Base-by-base conservation (phyloP, 441 rosid species). In the Pelargonium fulgidum region DNA sequence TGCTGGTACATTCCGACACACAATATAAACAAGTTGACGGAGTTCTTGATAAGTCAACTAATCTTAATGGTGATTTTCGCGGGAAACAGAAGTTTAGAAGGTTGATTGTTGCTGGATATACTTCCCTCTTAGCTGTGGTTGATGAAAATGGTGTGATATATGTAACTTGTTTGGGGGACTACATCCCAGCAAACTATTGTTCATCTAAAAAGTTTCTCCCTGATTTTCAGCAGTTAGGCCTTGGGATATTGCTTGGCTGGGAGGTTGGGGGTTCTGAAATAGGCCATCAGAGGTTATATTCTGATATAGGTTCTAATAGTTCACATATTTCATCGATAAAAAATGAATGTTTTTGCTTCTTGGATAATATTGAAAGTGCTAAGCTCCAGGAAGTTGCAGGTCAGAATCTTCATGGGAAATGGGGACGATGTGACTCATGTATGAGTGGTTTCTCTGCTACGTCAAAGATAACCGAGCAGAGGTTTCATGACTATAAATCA, bases 51-150 rank as follows among this genome's bases (percentile, higher is more conserved):
- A 71, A 70, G 78, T 62, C 85, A 64, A 62, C 71, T 69, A 68
- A 70, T 77, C 70, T 61, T 45, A 39, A 41, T 76, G 78, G 66
- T 68, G 65, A 65, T 72, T 72, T 67, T 65, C 65, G 52, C 70
- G 66, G 75, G 70, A 80, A 77, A 83, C 84, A 85, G 79, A 85
- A 71, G 75, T 94, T 94, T 85, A 89, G 79, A 79, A 90, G 81
- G 85, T 79, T 94, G 73, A 78, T 92, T 67, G 76, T 75, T 79
- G 87, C 93, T 66, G 87, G 91, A 70, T 76, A 85, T 77, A 85
- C 92, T 73, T 81, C 98, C 72, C 86, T 85, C 71, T 63, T 94
- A 73, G 93, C 96, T 56, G 94, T 87, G 54, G 86, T 89, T 78
- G 98, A 94, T 77, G 88, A 87, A 77, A 77, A 71, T 75, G 93